These are phyloP conservation scores for Aspergillus bertholletiae DNA, from an alignment of 495 filamentous ascomycete genomes.

Conservation along the genomic window DNA sequence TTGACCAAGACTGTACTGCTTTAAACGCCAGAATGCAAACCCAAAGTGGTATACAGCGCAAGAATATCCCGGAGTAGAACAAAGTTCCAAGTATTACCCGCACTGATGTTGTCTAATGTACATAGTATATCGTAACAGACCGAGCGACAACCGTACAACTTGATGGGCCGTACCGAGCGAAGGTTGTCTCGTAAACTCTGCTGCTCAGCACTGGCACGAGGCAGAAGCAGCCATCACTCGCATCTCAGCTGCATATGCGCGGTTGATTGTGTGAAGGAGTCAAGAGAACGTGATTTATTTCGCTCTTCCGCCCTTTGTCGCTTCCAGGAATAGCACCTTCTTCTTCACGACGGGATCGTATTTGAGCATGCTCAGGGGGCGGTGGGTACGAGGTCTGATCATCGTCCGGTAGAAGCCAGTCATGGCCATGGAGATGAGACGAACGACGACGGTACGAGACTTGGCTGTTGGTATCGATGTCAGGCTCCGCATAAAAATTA, in stretches of 20 bases:
- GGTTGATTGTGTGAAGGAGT: not conserved
- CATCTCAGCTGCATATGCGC: not conserved
- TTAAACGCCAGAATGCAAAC: constrained; percentile 28
- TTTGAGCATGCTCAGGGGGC: constrained; percentile 94
- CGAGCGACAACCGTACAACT: not conserved
- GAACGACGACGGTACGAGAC: constrained; percentile 86
- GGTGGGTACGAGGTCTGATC: constrained; percentile 72
- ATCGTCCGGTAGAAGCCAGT: constrained; percentile 95
- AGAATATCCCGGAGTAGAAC: constrained; percentile 1
- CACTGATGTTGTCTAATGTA: constrained; percentile 23
- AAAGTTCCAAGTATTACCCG: not conserved
- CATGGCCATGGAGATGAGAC: constrained; percentile 97
- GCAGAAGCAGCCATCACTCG: not conserved
- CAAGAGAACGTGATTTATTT: constrained; percentile 19
- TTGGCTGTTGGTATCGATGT: constrained; percentile 56
- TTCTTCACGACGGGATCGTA: constrained; percentile 98
- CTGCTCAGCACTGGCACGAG: not conserved
- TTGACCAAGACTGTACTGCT: constrained; percentile 25
- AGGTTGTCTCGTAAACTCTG: not conserved
- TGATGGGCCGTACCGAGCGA: not conserved
- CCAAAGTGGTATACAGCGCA: constrained; percentile 15
- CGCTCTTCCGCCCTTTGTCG: constrained; percentile 61
- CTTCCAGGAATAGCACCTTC: constrained; percentile 89
- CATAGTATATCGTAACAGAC: constrained; percentile 16
- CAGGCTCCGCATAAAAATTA: not conserved